Base-by-base conservation (phyloP, 805 yeast species). In the Debaryomyces castellii region DNA sequence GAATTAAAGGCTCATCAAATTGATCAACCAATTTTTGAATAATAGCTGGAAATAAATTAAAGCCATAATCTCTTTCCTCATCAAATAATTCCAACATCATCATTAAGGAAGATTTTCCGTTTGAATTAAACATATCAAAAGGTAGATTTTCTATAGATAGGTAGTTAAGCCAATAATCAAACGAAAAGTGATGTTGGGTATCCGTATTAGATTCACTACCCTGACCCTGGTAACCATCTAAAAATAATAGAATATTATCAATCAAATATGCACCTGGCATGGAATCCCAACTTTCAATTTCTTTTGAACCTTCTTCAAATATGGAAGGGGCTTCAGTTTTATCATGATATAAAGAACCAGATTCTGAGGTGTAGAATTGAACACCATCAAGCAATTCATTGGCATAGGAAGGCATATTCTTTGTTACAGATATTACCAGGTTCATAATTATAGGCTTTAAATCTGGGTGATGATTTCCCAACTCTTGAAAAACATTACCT, bases 401-500 rank as follows among this genome's bases (percentile, higher is more conserved):
- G 1, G 74, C 73, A 24, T 56, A 52, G 0, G 39, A 45, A 0
- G 86, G 81, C 7, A 82, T 59, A 7, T 67, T 62, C 21, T 69
- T 63, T 1, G 84, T 67, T n/a, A 83, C 51, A 0, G 56, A 52
- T 2, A 71, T 64, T 39, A 83, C 66, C 42, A 80, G 79, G 3
- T 70, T 63, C 41, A 80, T 63, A 18, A 90, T 80, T 0, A 65
- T 56, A 0, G 86, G 83, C 41, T 86, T 82, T 48, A 89, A 69
- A 2, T 77, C 81, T 1, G 96, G 88, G 57, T 87, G 89, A 58
- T 91, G 97, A 57, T 96, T 77, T 2, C 87, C 82, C 40, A 90
- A 65, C 53, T 88, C 95, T 58, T 90, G 96, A 54, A 90, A 74
- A 0, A 85, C 74, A 22, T 77, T 69, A 1, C 95, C 96, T 14